These are phyloP conservation scores for Ascochyta rabiei DNA, from an alignment of 2,329 filamentous ascomycete species.

Conservation along the genomic window DNA sequence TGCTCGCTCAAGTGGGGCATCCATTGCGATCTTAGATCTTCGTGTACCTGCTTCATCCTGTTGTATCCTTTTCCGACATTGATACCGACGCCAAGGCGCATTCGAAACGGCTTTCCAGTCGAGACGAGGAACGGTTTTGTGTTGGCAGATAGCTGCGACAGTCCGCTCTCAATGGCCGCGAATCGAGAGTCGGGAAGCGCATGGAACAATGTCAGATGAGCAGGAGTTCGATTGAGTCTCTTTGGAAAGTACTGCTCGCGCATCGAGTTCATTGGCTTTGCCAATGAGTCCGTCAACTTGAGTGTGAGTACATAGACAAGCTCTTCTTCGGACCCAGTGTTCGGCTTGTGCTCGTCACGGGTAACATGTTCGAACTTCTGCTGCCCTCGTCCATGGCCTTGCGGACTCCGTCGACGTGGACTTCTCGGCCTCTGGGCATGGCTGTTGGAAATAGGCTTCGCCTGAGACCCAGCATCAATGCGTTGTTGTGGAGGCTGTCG, in stretches of 20 bases:
- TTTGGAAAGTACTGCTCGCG: slow-evolving; percentile 51
- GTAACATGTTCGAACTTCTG: slow-evolving; percentile 4
- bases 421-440: not conserved
- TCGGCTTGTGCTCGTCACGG: slow-evolving; percentile 36
- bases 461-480: not conserved
- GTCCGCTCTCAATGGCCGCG: slow-evolving; percentile 39
- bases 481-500: not conserved
- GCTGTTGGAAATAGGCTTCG: slow-evolving; percentile 1
- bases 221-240: slow-evolving; percentile 51
- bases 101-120: slow-evolving; percentile 48
- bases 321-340: slow-evolving; percentile 40
- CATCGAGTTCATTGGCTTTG: slow-evolving; percentile 48
- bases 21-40: slow-evolving; percentile 46
- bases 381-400: slow-evolving; percentile 16
- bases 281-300: slow-evolving; percentile 46
- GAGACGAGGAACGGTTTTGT: slow-evolving; percentile 47
- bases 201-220: slow-evolving; percentile 55
- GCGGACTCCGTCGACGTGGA: slow-evolving; percentile 9
- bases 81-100: slow-evolving; percentile 52
- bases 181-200: slow-evolving; percentile 52
- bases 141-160: slow-evolving; percentile 36
- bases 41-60: slow-evolving; percentile 45
- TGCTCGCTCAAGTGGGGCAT: slow-evolving; percentile 50
- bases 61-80: slow-evolving; percentile 41
- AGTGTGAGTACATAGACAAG: slow-evolving; percentile 53